Evolutionary conservation across 2,329 filamentous ascomycete genomes (phyloP).

Genomic region (Conoideocrella luteorostrata): DNA sequence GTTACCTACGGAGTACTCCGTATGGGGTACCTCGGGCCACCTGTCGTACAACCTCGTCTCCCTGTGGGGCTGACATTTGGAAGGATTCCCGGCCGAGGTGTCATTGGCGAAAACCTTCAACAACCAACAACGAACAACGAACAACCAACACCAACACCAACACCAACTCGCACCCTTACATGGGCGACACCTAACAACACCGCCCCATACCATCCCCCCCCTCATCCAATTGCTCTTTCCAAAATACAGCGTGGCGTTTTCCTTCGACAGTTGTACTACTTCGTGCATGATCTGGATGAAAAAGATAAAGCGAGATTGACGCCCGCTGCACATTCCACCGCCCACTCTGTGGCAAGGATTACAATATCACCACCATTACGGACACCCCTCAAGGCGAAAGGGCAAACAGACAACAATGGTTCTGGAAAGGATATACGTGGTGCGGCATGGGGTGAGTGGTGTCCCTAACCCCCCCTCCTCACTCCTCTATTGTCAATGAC

Average conservation of each 20-base stretch:
- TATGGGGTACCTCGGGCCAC: background rate
- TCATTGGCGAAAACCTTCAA: constrained; percentile 6
- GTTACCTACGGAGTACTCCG: no score
- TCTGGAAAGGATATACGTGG: constrained; percentile 66
- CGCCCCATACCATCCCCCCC: background rate
- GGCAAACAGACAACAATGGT: constrained; percentile 54
- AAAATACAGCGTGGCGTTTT: background rate
- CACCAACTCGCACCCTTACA: background rate
- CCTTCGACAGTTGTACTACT: no score
- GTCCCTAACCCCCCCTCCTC: background rate
- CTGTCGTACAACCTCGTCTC: background rate
- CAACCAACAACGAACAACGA: constrained; percentile 4
- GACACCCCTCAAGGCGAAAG: background rate
- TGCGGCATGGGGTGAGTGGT: constrained; percentile 64
- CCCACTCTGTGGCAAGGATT: no score
- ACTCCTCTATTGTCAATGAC: background rate
- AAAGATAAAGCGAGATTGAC: no score
- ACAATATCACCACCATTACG: no score
- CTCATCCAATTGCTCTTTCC: constrained; percentile 2
- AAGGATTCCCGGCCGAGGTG: background rate
- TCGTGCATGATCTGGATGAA: no score
- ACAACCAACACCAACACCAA: background rate
- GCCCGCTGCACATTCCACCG: no score
- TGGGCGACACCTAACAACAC: no score
- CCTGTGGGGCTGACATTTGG: no score